Base-by-base conservation (phyloP, 2,329 filamentous ascomycete species). In the Didymella keratinophila region DNA sequence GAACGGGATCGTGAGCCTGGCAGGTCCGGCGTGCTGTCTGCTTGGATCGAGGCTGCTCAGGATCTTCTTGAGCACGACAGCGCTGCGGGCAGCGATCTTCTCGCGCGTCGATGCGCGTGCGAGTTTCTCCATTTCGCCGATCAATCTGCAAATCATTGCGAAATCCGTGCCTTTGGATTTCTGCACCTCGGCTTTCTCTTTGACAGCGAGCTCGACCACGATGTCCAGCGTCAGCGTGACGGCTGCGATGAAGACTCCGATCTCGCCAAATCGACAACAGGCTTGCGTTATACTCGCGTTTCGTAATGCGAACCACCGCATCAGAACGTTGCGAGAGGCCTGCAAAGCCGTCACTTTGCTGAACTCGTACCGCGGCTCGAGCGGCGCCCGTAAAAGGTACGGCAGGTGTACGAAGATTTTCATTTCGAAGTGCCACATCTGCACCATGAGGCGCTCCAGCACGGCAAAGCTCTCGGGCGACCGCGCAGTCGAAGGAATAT, bases 221-320 rank as follows among this genome's bases (percentile, higher is more conserved):
- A 76, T 75, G 54, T 76, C 72, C 9, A 76, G 63, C 1, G 67
- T 70, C 1, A 76, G 68, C 14, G 74, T 76, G 4, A 76, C 68
- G 6, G 72, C 71, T 0, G 74, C 73, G 16, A 76, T 75, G 53
- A 76, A 76, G 7, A 75, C 71, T 11, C 65, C 67, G 11, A 76
- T 61, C 50, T 76, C 74, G 10, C 67, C 69, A n/a, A 71, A 61
- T 4, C 73, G 71, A 34, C 68, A 74, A 54, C 71, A 76, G 1
- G 72, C 71, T 56, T 76, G 73, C 10, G 73, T 76, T 48, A 75
- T 74, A 51, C 57, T 59, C 5, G 72, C 69, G 43, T 75, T 76
- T 25, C 72, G 68, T 4, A 76, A 66, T 2, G 73, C 74, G 49
- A 76, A 75, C 72, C 72, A 76, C 47, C 74, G 56, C 72, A 76